Conservation (phyloP, 257 asterid species). For the Plantago major region DNA sequence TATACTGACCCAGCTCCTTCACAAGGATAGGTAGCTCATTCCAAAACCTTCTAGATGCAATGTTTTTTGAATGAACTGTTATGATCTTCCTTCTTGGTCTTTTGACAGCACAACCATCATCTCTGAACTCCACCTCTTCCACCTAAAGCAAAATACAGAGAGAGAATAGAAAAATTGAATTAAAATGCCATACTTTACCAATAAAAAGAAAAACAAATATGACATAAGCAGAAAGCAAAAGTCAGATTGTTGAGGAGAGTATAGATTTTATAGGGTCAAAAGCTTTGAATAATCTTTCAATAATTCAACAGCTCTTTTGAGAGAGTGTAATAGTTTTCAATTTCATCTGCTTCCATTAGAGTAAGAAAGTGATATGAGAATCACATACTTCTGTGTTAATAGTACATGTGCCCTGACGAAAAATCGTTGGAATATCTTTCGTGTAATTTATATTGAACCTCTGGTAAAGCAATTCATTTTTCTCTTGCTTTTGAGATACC, state of each 20-base stretch:
- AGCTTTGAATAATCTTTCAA: too few relatives aligned
- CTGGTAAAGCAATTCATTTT: conserved; percentile 73
- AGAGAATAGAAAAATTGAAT: too few relatives aligned
- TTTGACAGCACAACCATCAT: conserved; percentile 63
- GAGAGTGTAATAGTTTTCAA: too few relatives aligned
- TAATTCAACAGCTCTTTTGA: too few relatives aligned
- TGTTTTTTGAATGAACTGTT: conserved; percentile 50
- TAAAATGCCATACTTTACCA: too few relatives aligned
- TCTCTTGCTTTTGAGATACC: conserved; percentile 64
- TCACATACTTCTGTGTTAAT: conserved; percentile 70
- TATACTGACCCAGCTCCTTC: conserved; percentile 57
- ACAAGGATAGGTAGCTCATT: conserved; percentile 36
- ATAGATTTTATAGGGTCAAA: too few relatives aligned
- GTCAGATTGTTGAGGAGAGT: too few relatives aligned
- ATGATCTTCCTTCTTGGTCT: conserved; percentile 48
- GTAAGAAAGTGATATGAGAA: conserved; percentile 10
- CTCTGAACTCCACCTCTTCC: conserved; percentile 43
- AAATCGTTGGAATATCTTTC: conserved; percentile 54
- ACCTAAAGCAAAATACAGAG: too few relatives aligned
- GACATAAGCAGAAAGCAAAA: too few relatives aligned
- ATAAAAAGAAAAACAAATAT: too few relatives aligned
- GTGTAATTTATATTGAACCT: conserved; percentile 68
- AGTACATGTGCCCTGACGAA: conserved; percentile 88
- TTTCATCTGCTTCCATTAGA: too few relatives aligned
- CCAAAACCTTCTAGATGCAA: conserved; percentile 75